Evolutionary conservation across 208 protist species (phyloP), one percentile per base, ranked within the genome.

Genomic region (Phytomonas sp.): DNA sequence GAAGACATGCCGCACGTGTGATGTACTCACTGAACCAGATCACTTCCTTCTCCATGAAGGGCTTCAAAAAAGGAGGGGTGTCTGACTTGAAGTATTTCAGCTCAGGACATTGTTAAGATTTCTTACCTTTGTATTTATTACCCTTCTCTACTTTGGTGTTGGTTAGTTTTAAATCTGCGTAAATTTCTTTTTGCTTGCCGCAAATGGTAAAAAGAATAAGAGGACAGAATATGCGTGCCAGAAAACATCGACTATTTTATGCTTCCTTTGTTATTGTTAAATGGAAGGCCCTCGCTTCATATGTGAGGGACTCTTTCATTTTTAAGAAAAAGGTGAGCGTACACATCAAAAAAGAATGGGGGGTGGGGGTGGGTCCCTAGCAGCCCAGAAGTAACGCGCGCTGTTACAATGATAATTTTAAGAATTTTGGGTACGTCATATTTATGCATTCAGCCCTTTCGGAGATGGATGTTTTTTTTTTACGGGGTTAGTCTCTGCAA

Each of bases 401-500:
- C 8, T 56, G 46, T 56, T 26, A 17, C 40, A 20, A 46, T 56
- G 46, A 1, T 0, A 56, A 56, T 56, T 26, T 2, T 56, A 26
- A 56, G 11, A 26, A 20, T 56, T 56, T 26, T 0, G 23, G 26
- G 11, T 5, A 56, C 2, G 13, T 23, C 46, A 26, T 56, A 56
- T 56, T 56, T 56, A 56, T 56, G 20, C 20, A 56, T 56, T 26
- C 11, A 26, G 13, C 46, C 20, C 5, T 51, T 60, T 46, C 26
- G 20, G 26, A 17, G 46, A 32, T 36, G 15, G 59, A 13, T 68
- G 32, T 64, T 30, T 68, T 68, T 37, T 32, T 13, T 74, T 30
- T 68, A 6, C 62, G 56, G 13, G 33, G 6, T 60, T 53, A 51
- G 32, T 67, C 64, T 64, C 43, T 64, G 61, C 69, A 20, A 69